Base-by-base conservation (phyloP, 1,284 basidiomycete species). In the Austroboletus olivaceoglutinosus region DNA sequence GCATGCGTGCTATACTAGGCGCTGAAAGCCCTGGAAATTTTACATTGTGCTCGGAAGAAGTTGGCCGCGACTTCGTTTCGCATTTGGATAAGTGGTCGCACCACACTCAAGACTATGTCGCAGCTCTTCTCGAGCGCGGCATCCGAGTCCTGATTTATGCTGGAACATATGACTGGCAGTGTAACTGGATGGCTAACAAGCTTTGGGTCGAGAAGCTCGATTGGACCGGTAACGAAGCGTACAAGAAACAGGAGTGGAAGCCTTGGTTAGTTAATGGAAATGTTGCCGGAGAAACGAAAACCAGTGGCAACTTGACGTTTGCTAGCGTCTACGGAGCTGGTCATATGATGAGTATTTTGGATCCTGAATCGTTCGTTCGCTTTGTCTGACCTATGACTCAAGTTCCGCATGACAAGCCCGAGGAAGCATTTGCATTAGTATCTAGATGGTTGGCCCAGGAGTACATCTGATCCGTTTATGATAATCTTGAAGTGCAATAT, bases 101-200 rank as follows among this genome's bases (percentile, higher is more conserved):
- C 15, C 82, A 81, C 29, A 80, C 82, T 5, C 80, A 83, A 58
- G 68, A 78, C 66, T 87, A 91, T 67, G 82, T 91, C 47, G 73
- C 84, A 0, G 80, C 75, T 6, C 76, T 93, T 27, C 76, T 93
- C 22, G 88, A 92, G 61, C 77, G 88, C 27, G 85, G 84, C 6
- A 68, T 93, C 36, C 76, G 81, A 19, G 72, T 91, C 23, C 73
- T 93, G 45, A 83, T 91, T 53, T 89, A 90, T 57, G 84, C 84
- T 6, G 87, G 88, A n/a, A 87, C 85, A 31, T 86, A 83, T 57
- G 88, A 90, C 64, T 89, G 82, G 79, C 83, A 87, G 62, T 91
- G 86, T 67, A 90, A 90, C 64, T 88, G 85, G 81, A 75, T 87
- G 39, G 82, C 83, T 22, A 91, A 91, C 65, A 80, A 80, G 61